Evolutionary conservation across 768 basidiomycete species (phyloP), one percentile per base, ranked within the genome.

Genomic region (Hericium erinaceus): DNA sequence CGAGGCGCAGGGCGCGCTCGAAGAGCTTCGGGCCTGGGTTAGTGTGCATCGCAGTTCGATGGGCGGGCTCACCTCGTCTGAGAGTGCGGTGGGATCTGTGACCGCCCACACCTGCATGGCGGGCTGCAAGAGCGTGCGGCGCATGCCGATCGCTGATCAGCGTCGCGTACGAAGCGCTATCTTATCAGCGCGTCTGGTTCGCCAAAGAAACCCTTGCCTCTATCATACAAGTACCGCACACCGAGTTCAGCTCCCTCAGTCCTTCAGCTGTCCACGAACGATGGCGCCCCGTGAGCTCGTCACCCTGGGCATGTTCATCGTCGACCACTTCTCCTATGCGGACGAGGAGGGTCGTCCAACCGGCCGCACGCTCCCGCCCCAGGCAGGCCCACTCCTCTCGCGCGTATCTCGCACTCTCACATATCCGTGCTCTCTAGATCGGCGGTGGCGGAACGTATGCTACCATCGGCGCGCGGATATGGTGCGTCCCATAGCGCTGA

Each of bases 371-470:
- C 55, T 61, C 70, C 26, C 67, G 76, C 24, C 69, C 74, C 46
- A 71, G 81, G 24, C 81, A 87, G 77, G 83, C 15, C 28, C n/a
- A 68, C 74, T 72, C 76, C 57, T 38, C 22, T 48, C 39, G 48
- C 20, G 22, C 52, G 16, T 4, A 38, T 40, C 38, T 12, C 33
- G 16, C 39, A 26, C 51, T 10, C 40, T 20, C 40, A 18, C 38
- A 28, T n/a, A 52, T 6, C 58, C n/a, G 22, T n/a, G 26, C 33
- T n/a, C n/a, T 40, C 18, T 57, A 93, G 84, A 92, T 95, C 61
- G 93, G 93, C 24, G 93, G 93, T 0, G 94, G 90, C 1, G 93
- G 93, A 2, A 90, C 87, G 0, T 90, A 89, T 69, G 88, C 89
- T 54, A 73, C 77, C 44, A 77, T 95, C 48, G 93, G 90, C 2